A percentile compares a stretch with the other conserved stretches of the same genome.
These are phyloP conservation scores for Cercospora sp. DNA, from an alignment of 2,329 filamentous ascomycete species.

Conservation along the genomic window DNA sequence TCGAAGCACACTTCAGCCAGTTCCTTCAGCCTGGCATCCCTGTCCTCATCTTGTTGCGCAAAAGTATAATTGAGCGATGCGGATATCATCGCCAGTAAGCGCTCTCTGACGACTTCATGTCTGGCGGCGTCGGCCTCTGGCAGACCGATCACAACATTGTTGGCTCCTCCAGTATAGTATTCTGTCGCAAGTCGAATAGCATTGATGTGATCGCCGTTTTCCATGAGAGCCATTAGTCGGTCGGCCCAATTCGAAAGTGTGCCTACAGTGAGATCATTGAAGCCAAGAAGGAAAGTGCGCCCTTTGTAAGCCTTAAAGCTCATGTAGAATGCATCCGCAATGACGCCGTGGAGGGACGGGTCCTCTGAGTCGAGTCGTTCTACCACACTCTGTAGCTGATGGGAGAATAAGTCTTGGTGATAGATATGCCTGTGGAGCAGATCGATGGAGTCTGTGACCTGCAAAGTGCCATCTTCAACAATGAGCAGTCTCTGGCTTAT, in stretches of 20 bases:
- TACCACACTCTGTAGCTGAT: conserved; percentile 78
- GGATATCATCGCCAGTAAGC: conserved; percentile 87
- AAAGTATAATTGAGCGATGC: conserved; percentile 91
- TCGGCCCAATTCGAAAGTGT: conserved; percentile 97
- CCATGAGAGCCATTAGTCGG: conserved; percentile 88
- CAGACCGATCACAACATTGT: conserved; percentile 90
- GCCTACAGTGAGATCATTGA: conserved; percentile 88
- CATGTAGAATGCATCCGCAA: conserved; percentile 97
- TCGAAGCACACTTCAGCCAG: conserved; percentile 81
- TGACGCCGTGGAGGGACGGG: conserved; percentile 86
- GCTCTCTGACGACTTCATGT: conserved; percentile 81
- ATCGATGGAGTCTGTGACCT: conserved; percentile 93
- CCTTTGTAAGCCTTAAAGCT: conserved; percentile 96
- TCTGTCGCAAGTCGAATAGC: conserved; percentile 87
- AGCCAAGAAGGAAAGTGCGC: conserved; percentile 86
- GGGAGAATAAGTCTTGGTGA: conserved; percentile 85
- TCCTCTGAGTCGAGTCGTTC: conserved; percentile 88
- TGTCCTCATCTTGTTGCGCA: conserved; percentile 56
- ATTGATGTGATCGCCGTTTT: conserved; percentile 91
- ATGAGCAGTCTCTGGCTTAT: conserved; percentile 93
- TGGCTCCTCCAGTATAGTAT: conserved; percentile 88
- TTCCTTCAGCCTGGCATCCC: conserved; percentile 66
- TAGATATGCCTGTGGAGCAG: conserved; percentile 89
- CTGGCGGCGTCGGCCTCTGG: conserved; percentile 77
- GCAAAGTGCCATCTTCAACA: conserved; percentile 83